A percentile compares a stretch with the other conserved stretches of the same genome.
Conservation (phyloP, 2,329 filamentous ascomycete genomes). For the Calonectria pteridis region DNA sequence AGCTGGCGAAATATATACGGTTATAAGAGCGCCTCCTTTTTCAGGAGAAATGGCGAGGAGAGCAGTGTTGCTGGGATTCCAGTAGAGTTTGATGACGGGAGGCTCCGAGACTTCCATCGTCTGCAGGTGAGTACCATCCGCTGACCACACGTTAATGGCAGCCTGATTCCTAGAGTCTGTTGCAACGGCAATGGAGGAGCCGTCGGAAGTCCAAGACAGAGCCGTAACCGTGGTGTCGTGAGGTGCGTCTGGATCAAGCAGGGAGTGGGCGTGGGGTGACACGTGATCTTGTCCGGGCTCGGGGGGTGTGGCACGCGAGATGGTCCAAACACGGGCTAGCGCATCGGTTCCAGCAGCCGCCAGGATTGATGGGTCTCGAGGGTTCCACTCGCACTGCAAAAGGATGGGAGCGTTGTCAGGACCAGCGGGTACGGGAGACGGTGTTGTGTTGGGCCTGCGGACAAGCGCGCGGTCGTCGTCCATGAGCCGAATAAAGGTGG, state of each 20-base stretch:
- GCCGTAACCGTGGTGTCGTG: conserved; percentile 67
- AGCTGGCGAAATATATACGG: conserved; percentile 62
- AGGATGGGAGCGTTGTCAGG: conserved; percentile 69
- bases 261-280: conserved; percentile 51
- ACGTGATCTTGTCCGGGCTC: conserved; percentile 57
- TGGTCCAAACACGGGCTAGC: conserved; percentile 77
- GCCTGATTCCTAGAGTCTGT: conserved; percentile 65
- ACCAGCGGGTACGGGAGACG: conserved; percentile 53
- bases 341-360: conserved; percentile 77
- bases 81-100: conserved; percentile 72
- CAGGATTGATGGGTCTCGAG: conserved; percentile 72
- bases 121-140: conserved; percentile 64
- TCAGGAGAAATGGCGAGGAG: conserved; percentile 70
- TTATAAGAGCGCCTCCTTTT: conserved; percentile 66
- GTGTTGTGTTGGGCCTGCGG: conserved; percentile 51
- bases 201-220: conserved; percentile 71
- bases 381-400: conserved; percentile 78
- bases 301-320: conserved; percentile 66
- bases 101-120: conserved; percentile 69
- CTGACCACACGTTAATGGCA: conserved; percentile 68
- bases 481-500: conserved; percentile 70
- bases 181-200: conserved; percentile 68
- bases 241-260: conserved; percentile 68
- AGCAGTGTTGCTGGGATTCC: conserved; percentile 68
- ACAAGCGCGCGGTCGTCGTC: conserved; percentile 55